Evolutionary conservation across 768 basidiomycete genomes (phyloP).

Genomic region (Agrocybe chaxingu): DNA sequence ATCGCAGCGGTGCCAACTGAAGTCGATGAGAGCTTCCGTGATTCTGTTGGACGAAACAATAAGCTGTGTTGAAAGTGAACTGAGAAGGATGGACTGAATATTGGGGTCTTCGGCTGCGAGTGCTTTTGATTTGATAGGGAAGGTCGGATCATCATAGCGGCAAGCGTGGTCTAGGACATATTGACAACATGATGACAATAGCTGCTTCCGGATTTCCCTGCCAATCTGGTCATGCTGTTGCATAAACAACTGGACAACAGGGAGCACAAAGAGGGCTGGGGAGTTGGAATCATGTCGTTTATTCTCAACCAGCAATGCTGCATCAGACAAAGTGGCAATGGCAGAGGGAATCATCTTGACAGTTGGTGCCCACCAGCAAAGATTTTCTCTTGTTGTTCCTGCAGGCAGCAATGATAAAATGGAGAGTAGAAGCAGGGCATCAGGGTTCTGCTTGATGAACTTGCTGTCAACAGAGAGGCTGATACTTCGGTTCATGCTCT

Average conservation of each 20-base stretch:
- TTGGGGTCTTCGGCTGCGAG: slow-evolving; percentile 4
- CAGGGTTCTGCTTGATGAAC: slow-evolving; percentile 13
- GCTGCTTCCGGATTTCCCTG: not conserved
- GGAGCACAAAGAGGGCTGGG: slow-evolving; percentile 2
- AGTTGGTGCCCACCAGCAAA: slow-evolving; percentile 4
- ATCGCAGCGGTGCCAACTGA: slow-evolving; percentile 11
- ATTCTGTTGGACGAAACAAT: not conserved
- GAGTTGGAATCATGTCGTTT: not conserved
- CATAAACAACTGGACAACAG: slow-evolving; percentile 6
- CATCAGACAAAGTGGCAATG: not conserved
- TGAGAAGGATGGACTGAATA: slow-evolving; percentile 10
- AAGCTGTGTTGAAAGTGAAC: not conserved
- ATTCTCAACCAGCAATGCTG: slow-evolving; percentile 2
- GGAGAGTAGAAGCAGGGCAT: slow-evolving; percentile 17
- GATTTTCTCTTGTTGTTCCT: slow-evolving; percentile 8
- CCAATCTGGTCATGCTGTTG: not conserved
- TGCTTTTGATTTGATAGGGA: slow-evolving; percentile 4
- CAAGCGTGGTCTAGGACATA: slow-evolving; percentile 8
- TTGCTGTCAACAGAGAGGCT: slow-evolving; percentile 18
- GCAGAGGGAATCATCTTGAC: not conserved
- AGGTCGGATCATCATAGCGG: slow-evolving; percentile 4
- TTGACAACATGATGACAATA: slow-evolving; percentile 4
- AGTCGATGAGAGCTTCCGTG: slow-evolving; percentile 5
- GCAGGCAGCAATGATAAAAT: slow-evolving; percentile 20
- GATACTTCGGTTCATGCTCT: slow-evolving; percentile 19